Evolutionary conservation across 768 basidiomycete species (phyloP), one percentile per base, ranked within the genome.

Genomic region (Sporobolomyces roseus): DNA sequence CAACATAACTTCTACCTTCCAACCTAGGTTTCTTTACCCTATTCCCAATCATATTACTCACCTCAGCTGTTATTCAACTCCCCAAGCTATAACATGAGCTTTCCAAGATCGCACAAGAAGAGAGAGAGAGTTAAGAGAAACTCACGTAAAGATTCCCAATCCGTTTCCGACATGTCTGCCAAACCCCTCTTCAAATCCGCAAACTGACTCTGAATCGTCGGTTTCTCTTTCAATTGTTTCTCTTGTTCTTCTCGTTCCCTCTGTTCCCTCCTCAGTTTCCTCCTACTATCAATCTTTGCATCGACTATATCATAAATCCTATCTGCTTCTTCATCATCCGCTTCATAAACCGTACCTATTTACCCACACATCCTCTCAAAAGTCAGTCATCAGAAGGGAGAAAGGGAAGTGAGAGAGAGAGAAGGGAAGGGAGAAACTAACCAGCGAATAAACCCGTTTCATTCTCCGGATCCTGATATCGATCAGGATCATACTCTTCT

Each of bases 271-370:
- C 89, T 84, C 53, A 84, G 83, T 77, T 85, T 84, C 75, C 96
- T 81, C 69, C 96, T 82, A 46, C 87, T 83, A 77, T 97, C 94
- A 89, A 99, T 93, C 33, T 86, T 86, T 49, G 85, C 82, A 75
- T 97, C 93, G 1, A 97, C 93, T n/a, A 81, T 75, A 30, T 96
- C 94, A 77, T 94, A 99, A 59, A 96, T 96, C 77, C 84, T 85
- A 79, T 98, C 94, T 0, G 94, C 96, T 78, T 98, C 96, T 74
- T 97, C 93, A 69, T 99, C 96, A 72, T 98, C 96, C 64, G 89
- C 88, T 78, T 99, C 93, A 77, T 99, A 97, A 0, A 91, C 90
- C 13, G 89, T 93, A 38, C 72, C 72, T 73, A 51, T 36, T 16
- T 23, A 23, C 10, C 23, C 21, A 17, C 19, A 25, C 36, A 14